Base-by-base conservation (phyloP, 2,329 filamentous ascomycete species). In the Hymenoscyphus occultus region DNA sequence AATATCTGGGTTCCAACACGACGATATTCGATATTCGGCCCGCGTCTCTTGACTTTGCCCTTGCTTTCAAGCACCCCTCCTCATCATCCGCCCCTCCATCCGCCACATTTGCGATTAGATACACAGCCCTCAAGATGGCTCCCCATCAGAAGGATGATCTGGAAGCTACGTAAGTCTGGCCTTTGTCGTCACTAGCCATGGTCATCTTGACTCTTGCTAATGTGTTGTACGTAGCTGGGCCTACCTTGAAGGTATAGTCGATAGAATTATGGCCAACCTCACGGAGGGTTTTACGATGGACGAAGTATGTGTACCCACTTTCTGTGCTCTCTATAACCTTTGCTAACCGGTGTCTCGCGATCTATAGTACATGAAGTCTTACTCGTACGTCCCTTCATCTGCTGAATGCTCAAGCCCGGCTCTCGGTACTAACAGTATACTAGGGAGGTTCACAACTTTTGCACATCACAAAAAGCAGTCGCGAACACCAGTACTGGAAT, bases 401-500 rank as follows among this genome's bases (percentile, higher is more conserved):
- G 48, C 57, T 28, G 22, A 56, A 10, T n/a, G 2, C 45, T 61
- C 22, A 54, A 28, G 10, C 48, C 48, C 9, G 22, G 9, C 35
- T 3, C 62, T 62, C 54, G 63, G 19, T 54, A 22, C 79, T 85
- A 71, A 85, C 74, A 22, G 57, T 57, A 60, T 60, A 28, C 63
- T 76, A 93, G 84, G 62, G 93, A 93, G 67, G 95, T 99, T 60
- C 95, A 99, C 81, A 97, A 99, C 81, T 99, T 99, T 79, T 99
- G 95, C 78, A 99, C 95, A 64, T 97, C 95, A 31, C 95, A 98
- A 78, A 98, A 98, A 77, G 92, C 92, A 0, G 88, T 93, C 56
- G 85, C 86, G n/a, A 82, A 85, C 61, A 79, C 78, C 14, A 76
- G 75, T 31, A 68, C 71, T 70, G 78, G 77, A 35, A 75, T 75